phyloP scores from a whole-genome alignment of 805 yeast species.

The Priceomyces melissophilus region DNA sequence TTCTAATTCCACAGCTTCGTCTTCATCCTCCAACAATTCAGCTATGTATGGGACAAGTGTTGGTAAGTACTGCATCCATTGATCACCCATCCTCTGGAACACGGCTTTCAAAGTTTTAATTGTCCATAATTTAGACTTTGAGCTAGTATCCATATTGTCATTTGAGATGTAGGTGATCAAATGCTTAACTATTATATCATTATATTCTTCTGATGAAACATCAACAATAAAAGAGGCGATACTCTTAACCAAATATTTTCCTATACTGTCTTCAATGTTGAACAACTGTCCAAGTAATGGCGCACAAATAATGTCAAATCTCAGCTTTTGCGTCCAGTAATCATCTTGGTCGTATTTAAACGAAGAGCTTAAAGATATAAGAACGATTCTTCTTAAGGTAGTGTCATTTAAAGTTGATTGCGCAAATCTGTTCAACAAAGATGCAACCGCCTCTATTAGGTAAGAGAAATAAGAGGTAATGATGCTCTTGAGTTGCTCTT shows the following conservation, averaged over 20 bases:
- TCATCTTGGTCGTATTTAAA: constrained; percentile 90
- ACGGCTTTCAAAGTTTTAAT: constrained; percentile 73
- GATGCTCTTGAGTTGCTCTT: constrained; percentile 79
- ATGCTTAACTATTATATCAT: constrained; percentile 55
- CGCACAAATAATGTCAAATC: constrained; percentile 70
- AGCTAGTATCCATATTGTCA: constrained; percentile 55
- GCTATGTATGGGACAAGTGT: constrained; percentile 95
- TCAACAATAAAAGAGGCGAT: constrained; percentile 69
- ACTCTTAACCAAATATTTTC: constrained; percentile 77
- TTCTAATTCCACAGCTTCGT: constrained; percentile 85
- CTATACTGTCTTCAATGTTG: constrained; percentile 68
- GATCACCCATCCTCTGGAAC: constrained; percentile 90
- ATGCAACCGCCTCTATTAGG: constrained; percentile 67
- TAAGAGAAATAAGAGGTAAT: constrained; percentile 87
- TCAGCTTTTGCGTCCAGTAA: constrained; percentile 85
- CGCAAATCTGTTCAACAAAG: constrained; percentile 50
- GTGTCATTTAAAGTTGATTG: constrained; percentile 38
- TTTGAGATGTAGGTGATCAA: constrained; percentile 36
- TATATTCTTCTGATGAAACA: constrained; percentile 65
- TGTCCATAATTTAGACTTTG: constrained; percentile 81
- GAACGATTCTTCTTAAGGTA: constrained; percentile 66
- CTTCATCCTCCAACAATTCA: constrained; percentile 92
- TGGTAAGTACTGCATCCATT: constrained; percentile 87
- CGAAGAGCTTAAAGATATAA: constrained; percentile 72
- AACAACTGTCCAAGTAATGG: constrained; percentile 64